Conservation (phyloP, 352 stramenopile genomes). For the Phytophthora sp. region DNA sequence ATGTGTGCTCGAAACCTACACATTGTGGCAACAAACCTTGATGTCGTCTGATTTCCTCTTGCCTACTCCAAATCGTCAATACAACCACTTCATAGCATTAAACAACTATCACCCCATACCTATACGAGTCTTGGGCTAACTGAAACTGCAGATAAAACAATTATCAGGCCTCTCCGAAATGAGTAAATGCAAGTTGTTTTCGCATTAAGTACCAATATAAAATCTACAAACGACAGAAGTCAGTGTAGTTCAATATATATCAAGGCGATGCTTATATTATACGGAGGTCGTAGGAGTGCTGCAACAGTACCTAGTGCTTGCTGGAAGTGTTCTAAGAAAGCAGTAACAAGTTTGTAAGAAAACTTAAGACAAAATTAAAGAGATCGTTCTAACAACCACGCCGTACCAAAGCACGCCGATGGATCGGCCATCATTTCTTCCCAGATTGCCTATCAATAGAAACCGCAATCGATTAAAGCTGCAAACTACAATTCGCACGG, state of each 20-base stretch:
- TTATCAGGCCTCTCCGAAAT: conserved; percentile 11
- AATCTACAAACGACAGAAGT: conserved; percentile 51
- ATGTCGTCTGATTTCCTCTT: conserved; percentile 78
- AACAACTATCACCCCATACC: conserved; percentile 36
- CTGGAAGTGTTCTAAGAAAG: conserved; percentile 72
- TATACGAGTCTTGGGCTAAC: conserved; percentile 81
- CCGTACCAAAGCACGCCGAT: conserved; percentile 77
- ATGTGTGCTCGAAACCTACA: too few species aligned
- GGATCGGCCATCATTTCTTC: conserved; percentile 90
- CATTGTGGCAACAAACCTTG: conserved; percentile 48
- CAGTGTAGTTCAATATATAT: too few species aligned
- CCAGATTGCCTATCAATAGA: conserved; percentile 89
- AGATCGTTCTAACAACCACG: not conserved
- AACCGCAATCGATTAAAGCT: too few species aligned
- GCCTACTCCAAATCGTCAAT: too few species aligned
- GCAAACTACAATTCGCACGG: not conserved
- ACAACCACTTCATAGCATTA: not conserved
- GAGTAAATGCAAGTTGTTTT: not conserved
- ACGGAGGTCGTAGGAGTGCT: too few species aligned
- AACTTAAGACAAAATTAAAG: conserved; percentile 8
- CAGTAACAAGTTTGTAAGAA: not conserved
- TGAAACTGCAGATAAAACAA: conserved; percentile 64
- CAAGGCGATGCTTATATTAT: too few species aligned
- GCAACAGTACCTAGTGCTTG: conserved; percentile 57
- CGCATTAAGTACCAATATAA: conserved; percentile 62